Conservation (phyloP, 2,329 filamentous ascomycete genomes). For the Torrubiellomyces zombiae region DNA sequence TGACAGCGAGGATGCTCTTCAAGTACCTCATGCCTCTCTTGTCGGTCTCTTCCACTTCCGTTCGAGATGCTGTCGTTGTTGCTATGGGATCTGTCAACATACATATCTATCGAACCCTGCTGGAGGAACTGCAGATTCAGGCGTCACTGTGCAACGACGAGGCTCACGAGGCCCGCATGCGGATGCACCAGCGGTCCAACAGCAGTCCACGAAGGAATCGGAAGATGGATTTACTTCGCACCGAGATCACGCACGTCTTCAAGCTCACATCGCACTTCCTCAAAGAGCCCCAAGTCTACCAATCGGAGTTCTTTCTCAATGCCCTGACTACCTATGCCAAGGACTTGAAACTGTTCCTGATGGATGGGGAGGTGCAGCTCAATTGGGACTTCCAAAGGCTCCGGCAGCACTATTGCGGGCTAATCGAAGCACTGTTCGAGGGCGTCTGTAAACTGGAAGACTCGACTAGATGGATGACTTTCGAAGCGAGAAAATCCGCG, state of each 20-base stretch:
- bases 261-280: slow-evolving; percentile 85
- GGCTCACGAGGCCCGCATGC: slow-evolving; percentile 72
- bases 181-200: slow-evolving; percentile 72
- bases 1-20: slow-evolving; percentile 78
- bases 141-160: slow-evolving; percentile 79
- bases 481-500: slow-evolving; percentile 86
- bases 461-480: slow-evolving; percentile 87
- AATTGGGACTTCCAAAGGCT: slow-evolving; percentile 90
- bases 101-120: slow-evolving; percentile 76
- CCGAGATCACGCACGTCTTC: slow-evolving; percentile 92
- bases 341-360: slow-evolving; percentile 84
- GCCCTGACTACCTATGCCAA: slow-evolving; percentile 83
- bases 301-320: slow-evolving; percentile 78
- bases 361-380: slow-evolving; percentile 85
- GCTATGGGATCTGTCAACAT: slow-evolving; percentile 91
- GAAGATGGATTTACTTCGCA: slow-evolving; percentile 73
- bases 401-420: slow-evolving; percentile 80
- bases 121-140: slow-evolving; percentile 79
- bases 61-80: slow-evolving; percentile 78
- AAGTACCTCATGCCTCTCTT: slow-evolving; percentile 81
- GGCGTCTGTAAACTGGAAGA: slow-evolving; percentile 76
- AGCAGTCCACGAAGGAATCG: slow-evolving; percentile 70
- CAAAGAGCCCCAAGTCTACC: slow-evolving; percentile 58
- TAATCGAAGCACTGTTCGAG: slow-evolving; percentile 86
- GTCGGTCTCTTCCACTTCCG: slow-evolving; percentile 59